phyloP scores from a whole-genome alignment of 768 basidiomycete species.

The Serendipita sp. region DNA sequence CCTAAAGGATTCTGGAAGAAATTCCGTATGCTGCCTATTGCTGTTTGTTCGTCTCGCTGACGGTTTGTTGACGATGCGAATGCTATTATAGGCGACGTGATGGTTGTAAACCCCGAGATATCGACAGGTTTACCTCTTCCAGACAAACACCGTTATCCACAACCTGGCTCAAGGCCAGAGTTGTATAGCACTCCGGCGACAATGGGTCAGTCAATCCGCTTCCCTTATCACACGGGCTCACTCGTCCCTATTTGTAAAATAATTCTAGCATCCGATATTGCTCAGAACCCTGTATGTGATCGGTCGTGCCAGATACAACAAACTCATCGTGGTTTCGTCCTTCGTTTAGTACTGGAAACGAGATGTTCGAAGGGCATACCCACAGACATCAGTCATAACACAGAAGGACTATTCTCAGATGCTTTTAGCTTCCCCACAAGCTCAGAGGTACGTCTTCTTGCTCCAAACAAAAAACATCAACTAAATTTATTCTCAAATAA shows the following conservation, averaged over 20 bases:
- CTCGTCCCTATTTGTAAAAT: not conserved
- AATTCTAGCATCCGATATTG: constrained; percentile 58
- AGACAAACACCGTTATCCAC: constrained; percentile 59
- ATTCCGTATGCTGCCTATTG: constrained; percentile 47
- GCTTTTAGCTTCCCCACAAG: constrained; percentile 60
- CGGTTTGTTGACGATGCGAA: not conserved
- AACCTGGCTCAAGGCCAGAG: constrained; percentile 78
- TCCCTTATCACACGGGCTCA: not conserved
- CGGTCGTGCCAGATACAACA: not conserved
- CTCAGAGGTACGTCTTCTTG: constrained; percentile 37
- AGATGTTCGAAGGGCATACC: constrained; percentile 81
- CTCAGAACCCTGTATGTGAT: constrained; percentile 46
- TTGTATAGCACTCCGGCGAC: constrained; percentile 76
- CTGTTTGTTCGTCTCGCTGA: not conserved
- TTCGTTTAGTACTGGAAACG: constrained; percentile 67
- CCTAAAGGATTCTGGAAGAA: constrained; percentile 94
- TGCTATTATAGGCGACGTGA: constrained; percentile 47
- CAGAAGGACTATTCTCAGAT: constrained; percentile 67
- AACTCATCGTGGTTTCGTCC: not conserved
- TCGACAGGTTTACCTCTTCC: constrained; percentile 76
- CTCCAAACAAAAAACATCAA: constrained; percentile 8
- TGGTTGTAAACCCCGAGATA: constrained; percentile 78
- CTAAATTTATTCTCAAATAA: constrained; percentile 5
- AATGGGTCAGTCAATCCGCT: constrained; percentile 39
- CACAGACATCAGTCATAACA: constrained; percentile 78